Evolutionary conservation across 2,329 filamentous ascomycete genomes (phyloP), one percentile per base, ranked within the genome.

Genomic region (Pseudogymnoascus sp.): DNA sequence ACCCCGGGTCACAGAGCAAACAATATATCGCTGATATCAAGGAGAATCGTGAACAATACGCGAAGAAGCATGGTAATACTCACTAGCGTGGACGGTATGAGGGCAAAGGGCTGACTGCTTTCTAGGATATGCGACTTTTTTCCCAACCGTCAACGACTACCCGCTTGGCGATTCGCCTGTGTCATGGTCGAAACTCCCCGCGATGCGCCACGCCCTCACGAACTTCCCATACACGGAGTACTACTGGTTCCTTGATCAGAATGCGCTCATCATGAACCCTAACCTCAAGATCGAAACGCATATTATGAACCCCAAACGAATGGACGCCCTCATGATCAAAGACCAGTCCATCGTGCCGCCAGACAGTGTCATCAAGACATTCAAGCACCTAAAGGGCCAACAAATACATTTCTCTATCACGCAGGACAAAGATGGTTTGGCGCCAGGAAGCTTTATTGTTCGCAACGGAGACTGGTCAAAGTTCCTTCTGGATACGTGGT

Each of bases 361-460:
- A 0, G 91, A 97, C 77, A 96, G 91, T 77, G 93, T 99, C 70
- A 97, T 99, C 78, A 93, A 90, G 79, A 97, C 96, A 0, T 96
- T 96, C 73, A 79, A 84, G 14, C 88, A 96, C 72, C 79, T 96
- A n/a, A 86, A 85, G 66, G 88, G 87, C 37, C 81, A 89, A 50
- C 84, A 92, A 63, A 86, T 96, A 44, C 90, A 96, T 68, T 80
- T 97, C 12, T 83, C 97, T 40, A 75, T 97, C 38, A 89, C 90
- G 5, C 92, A 97, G 76, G 95, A 99, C 73, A 84, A 83, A 59
- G 88, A 90, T 37, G 93, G 93, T 5, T 74, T 99, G 62, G 85
- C 86, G 25, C 83, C 87, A 14, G 86, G 85, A 10, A 96, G 91
- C 75, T 89, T 96, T 66, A 79, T 97, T 12, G 74, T 99, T 11